Evolutionary conservation across 257 asterid genomes (phyloP), one percentile per base, ranked within the genome.

Genomic region (Ballota nigra): DNA sequence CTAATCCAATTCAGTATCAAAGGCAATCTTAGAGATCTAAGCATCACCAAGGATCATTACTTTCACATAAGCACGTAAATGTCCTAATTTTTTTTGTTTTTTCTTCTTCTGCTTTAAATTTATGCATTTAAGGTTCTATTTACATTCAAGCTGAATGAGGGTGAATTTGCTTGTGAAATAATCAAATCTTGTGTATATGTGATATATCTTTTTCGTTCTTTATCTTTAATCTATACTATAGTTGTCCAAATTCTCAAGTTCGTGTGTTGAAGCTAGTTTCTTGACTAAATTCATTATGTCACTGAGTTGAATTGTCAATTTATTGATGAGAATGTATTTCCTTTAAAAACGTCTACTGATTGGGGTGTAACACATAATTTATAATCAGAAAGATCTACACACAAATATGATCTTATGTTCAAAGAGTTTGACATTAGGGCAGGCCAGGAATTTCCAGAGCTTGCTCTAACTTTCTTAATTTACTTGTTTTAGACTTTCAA

Each of bases 381-480:
- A n/a, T 47, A 4, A 4, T 3, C 55, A 47, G 47, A 40, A 40
- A 40, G 47, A 11, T 41, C 51, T 13, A 41, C 51, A 41, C 6
- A n/a, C 63, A 36, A 36, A 2, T 12, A 41, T 41, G 51, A 11
- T 41, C 5, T 41, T 2, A 49, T 55, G 41, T 74, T 31, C 72
- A 36, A 34, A 22, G 19, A 19, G 15, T 74, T 55, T 55, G 55
- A 65, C 41, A 43, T 73, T 36, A 11, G 52, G 55, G 41, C 19
- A 55, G 34, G 45, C 13, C 52, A 6, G 52, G 71, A 75, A 70
- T 52, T 63, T 40, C 67, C 13, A 40, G 19, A 72, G 28, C 61
- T 51, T 69, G 76, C 70, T 38, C 71, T 22, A 69, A 15, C 26
- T 28, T 29, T 63, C 63, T 71, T 49, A 24, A 33, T 52, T 53